Evolutionary conservation across 1,284 basidiomycete genomes (phyloP), one percentile per base, ranked within the genome.

Genomic region (Sanghuangporus baumii): DNA sequence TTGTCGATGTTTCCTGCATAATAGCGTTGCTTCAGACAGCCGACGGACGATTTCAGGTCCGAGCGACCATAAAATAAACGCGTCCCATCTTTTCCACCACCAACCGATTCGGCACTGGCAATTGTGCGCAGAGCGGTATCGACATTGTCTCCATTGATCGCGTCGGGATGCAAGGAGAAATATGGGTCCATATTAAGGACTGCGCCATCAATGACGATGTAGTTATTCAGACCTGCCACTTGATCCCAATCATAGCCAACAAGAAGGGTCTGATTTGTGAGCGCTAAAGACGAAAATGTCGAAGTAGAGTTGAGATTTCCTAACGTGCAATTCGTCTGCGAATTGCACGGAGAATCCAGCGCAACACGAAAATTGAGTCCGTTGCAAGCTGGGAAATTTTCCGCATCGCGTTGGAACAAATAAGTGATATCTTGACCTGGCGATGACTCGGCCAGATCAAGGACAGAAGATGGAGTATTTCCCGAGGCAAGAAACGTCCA

Each of bases 1-100:
- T 98, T 98, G 81, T 98, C 96, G 67, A 99, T 98, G 72, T 91
- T 90, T 14, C 97, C 97, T 0, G 96, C 96, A 59, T 85, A 84
- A 74, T 96, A 98, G 6, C 96, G 87, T 70, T 93, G 79, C 55
- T 83, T 81, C 66, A 98, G 78, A 76, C 97, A 98, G 36, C 86
- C 80, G 23, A 94, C 80, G 38, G 93, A 84, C 20, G 81, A 76
- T 67, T 82, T 81, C 67, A 91, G 83, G 61, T 83, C 84, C n/a
- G 79, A 70, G 62, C 81, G 83, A 74, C 84, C 89, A 74, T 83
- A 88, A 75, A 96, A 98, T 47, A 91, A 79, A 65, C 88, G 85
- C 0, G 96, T 98, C 0, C 87, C 94, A 72, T 99, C 97, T 69
- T 91, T 93, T 20, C 95, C 94, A 55, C 85, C 85, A 7, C 75